Base-by-base conservation (phyloP, 108 stramenopile genomes). In the Epithemia pelagica region DNA sequence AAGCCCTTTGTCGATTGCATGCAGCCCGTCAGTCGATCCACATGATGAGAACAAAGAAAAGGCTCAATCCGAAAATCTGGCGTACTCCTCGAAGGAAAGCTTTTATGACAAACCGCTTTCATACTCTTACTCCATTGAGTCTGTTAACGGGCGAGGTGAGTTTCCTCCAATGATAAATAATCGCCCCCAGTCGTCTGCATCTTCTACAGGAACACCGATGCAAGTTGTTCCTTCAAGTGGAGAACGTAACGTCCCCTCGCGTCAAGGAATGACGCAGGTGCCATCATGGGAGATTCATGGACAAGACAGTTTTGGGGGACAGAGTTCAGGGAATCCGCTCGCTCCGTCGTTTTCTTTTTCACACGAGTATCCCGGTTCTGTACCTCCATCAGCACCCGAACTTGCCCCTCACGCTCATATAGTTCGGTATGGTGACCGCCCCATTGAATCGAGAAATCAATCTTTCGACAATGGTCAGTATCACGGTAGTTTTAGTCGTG, bases 271-370 rank as follows among this genome's bases (percentile, higher is more conserved):
- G 1, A 74, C 69, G 31, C 78, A 73, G 25, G 32, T 86, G 20
- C 73, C 84, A 24, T 86, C 85, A n/a, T 86, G 85, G 85, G 85
- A 86, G 51, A 76, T 86, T 61, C 70, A 80, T 0, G 69, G 63
- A 24, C 81, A 82, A 67, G 85, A 86, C 30, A 81, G 79, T 52
- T 86, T 86, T 72, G 82, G 84, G 18, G 74, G 62, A 18, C 72
- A 71, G 7, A 79, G 78, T 65, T 61, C 69, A 60, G 65, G 67
- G 19, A 70, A 70, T 0, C 75, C 75, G 15, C 67, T 85, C 22
- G 68, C 75, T 27, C 63, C 78, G 21, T 69, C 59, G 30, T 82
- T 85, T 60, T 76, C 75, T 69, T 85, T 85, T 64, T 31, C 64
- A 19, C 78, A 82, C 59, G 81, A 85, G 54, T 84, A 81, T 59